A percentile compares a stretch with the other conserved stretches of the same genome.
Conservation (phyloP, 176 grass and related monocot genomes). For the Chrysopogon serrulatus region DNA sequence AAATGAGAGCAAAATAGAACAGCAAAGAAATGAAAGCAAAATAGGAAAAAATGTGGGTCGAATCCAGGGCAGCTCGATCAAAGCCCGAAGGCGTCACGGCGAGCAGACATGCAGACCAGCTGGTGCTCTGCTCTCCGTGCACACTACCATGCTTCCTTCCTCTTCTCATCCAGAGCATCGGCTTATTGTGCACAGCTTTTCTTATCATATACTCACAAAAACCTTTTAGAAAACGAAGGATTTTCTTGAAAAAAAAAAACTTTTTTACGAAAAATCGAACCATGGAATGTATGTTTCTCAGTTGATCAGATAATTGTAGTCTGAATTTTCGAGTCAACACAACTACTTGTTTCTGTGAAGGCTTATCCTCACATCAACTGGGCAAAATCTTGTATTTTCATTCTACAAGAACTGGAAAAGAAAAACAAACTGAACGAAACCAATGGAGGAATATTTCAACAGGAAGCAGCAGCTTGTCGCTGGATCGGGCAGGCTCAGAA, state of each 20-base stretch:
- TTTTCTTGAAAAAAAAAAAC: no score
- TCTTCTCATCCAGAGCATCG: conserved; percentile 75
- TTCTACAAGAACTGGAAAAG: no score
- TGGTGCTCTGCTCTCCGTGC: conserved; percentile 43
- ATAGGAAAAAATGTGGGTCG: conserved; percentile 33
- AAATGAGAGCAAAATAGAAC: no score
- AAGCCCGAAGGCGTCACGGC: conserved; percentile 77
- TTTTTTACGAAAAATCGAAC: neutral
- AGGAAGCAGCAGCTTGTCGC: neutral
- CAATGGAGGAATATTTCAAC: neutral
- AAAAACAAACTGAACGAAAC: neutral
- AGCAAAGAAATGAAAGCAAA: neutral
- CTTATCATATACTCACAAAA: no score
- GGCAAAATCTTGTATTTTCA: neutral
- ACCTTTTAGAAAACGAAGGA: no score
- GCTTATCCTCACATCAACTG: conserved; percentile 67
- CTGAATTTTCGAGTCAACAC: conserved; percentile 68
- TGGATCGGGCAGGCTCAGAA: conserved; percentile 62
- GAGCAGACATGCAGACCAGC: conserved; percentile 81
- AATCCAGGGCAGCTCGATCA: conserved; percentile 83
- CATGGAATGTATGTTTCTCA: neutral
- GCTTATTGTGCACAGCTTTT: conserved; percentile 65
- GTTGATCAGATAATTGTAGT: conserved; percentile 99
- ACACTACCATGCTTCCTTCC: conserved; percentile 91
- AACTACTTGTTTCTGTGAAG: conserved; percentile 48